These are phyloP conservation scores for Vitis hybrid DNA, from an alignment of 177 flowering plant genomes.

Conservation along the genomic window DNA sequence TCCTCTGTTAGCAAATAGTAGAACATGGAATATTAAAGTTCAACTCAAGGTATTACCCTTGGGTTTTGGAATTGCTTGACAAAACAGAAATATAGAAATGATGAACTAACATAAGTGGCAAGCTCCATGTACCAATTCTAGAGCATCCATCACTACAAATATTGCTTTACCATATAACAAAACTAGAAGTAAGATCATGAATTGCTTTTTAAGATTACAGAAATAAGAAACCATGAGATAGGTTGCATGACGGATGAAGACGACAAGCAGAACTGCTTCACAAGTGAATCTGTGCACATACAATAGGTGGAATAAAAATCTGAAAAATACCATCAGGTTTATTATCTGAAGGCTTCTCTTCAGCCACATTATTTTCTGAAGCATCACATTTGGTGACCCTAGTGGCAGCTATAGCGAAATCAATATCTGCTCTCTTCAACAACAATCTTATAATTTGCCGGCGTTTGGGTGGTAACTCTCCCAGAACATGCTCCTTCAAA, in stretches of 20 bases:
- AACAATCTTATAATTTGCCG: conserved; percentile 73
- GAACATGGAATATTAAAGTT: no score
- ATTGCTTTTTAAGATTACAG: background rate
- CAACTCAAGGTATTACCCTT: no score
- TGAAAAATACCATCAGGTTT: conserved; percentile 36
- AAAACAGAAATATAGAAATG: no score
- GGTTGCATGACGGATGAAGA: background rate
- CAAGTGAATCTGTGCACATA: background rate
- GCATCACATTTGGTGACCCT: conserved; percentile 19
- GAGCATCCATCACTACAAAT: background rate
- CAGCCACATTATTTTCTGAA: conserved; percentile 26
- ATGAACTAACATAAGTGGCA: no score
- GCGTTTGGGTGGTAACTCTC: conserved; percentile 87
- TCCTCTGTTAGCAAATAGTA: no score
- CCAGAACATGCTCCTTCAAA: conserved; percentile 81
- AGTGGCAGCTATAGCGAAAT: conserved; percentile 44
- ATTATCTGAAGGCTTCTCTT: conserved; percentile 17
- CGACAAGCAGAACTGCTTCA: background rate
- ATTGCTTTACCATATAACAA: background rate
- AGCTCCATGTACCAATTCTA: no score
- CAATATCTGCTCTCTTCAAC: conserved; percentile 64
- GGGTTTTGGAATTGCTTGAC: no score
- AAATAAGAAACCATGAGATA: background rate
- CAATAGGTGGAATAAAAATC: background rate
- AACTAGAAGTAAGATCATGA: background rate